phyloP scores from a whole-genome alignment of 805 yeast genomes.

The Cyberlindnera petersonii region DNA sequence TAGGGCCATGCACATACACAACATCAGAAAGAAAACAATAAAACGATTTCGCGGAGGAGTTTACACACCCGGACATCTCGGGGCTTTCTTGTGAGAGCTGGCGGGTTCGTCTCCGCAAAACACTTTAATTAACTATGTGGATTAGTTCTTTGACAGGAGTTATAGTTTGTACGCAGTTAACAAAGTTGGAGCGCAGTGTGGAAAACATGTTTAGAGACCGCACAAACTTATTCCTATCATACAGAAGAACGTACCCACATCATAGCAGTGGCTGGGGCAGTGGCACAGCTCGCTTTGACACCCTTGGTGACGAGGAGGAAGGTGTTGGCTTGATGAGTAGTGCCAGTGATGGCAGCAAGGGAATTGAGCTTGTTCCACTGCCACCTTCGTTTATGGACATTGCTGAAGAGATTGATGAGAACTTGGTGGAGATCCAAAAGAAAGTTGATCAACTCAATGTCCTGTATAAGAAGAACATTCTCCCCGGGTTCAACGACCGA shows the following conservation, averaged over 20 bases:
- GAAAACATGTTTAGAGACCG: constrained; percentile 96
- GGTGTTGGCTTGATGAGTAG: constrained; percentile 28
- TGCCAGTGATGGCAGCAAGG: constrained; percentile 23
- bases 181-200: no score
- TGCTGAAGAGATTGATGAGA: constrained; percentile 64
- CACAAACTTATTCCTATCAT: constrained; percentile 86
- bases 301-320: constrained; percentile 31
- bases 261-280: constrained; percentile 29
- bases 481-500: constrained; percentile 87
- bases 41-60: no score
- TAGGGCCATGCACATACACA: no score
- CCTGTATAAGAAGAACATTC: constrained; percentile 73
- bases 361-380: constrained; percentile 57
- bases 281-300: constrained; percentile 24
- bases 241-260: constrained; percentile 85
- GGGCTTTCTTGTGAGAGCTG: no score
- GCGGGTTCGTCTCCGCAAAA: no score
- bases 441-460: constrained; percentile 59
- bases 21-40: no score
- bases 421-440: constrained; percentile 47
- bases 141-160: no score
- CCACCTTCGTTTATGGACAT: constrained; percentile 81
- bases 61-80: no score
- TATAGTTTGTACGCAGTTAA: no score
- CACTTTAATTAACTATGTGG: no score